These are phyloP conservation scores for Dictyostelium intermedium DNA, from an alignment of 78 protist genomes.

Conservation along the genomic window DNA sequence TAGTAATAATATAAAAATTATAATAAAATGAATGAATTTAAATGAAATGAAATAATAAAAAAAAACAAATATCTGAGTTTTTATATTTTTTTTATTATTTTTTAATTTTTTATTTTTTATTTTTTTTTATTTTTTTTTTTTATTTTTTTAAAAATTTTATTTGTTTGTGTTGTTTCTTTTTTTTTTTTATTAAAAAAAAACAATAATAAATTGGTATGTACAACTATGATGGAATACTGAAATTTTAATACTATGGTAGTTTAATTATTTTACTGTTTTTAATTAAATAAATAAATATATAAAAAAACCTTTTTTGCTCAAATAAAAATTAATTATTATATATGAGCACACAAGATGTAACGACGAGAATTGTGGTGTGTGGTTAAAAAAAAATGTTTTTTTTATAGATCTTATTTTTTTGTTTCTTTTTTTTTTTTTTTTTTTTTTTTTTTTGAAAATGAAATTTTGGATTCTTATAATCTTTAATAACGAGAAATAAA, in stretches of 20 bases:
- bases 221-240: background rate
- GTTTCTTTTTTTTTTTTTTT: too few species aligned
- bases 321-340: too few species aligned
- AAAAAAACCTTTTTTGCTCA: background rate
- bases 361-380: background rate
- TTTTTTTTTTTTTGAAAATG: background rate
- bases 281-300: too few species aligned
- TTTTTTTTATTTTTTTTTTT: too few species aligned
- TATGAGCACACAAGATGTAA: background rate
- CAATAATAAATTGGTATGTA: background rate
- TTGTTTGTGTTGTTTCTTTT: too few species aligned
- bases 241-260: background rate
- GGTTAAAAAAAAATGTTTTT: background rate
- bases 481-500: background rate
- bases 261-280: background rate
- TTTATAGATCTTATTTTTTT: background rate
- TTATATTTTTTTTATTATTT: too few species aligned
- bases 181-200: too few species aligned
- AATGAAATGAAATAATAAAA: background rate
- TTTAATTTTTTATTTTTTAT: too few species aligned
- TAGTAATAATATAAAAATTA: background rate
- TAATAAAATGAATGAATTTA: background rate
- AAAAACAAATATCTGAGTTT: background rate
- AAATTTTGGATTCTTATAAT: background rate
- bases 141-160: too few species aligned